Evolutionary conservation across 2,329 filamentous ascomycete species (phyloP).

Genomic region (Aspergillus phoenicis): DNA sequence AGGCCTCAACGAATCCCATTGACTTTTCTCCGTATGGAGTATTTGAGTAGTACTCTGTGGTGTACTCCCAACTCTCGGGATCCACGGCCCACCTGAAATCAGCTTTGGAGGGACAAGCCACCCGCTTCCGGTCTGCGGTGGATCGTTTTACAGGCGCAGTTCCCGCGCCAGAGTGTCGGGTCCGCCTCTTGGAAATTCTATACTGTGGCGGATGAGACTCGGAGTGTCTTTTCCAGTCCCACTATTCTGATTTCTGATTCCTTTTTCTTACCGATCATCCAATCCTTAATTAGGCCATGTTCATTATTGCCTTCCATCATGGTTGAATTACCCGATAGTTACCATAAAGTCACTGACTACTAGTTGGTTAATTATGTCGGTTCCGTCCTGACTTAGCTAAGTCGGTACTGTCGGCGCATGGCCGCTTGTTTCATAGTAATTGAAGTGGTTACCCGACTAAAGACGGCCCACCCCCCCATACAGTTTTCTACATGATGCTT

Average conservation of each 20-base stretch:
- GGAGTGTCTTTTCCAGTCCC: neutral
- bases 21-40: neutral
- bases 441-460: neutral
- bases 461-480: neutral
- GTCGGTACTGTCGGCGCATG: slow-evolving; percentile 2
- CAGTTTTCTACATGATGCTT: neutral
- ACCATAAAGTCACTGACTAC: too few species aligned
- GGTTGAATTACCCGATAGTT: neutral
- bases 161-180: slow-evolving; percentile 31
- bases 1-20: neutral
- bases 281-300: neutral
- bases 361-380: neutral
- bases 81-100: slow-evolving; percentile 8
- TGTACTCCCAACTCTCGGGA: neutral
- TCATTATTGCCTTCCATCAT: neutral
- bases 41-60: neutral
- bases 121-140: slow-evolving; percentile 12
- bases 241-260: neutral
- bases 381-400: neutral
- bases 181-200: slow-evolving; percentile 12
- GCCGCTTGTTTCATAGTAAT: slow-evolving; percentile 7
- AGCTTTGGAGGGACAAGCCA: slow-evolving; percentile 17
- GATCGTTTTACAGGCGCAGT: slow-evolving; percentile 19
- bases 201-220: neutral
- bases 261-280: neutral